Conservation (phyloP, 208 protist genomes). For the Trypanosoma scelopori region DNA sequence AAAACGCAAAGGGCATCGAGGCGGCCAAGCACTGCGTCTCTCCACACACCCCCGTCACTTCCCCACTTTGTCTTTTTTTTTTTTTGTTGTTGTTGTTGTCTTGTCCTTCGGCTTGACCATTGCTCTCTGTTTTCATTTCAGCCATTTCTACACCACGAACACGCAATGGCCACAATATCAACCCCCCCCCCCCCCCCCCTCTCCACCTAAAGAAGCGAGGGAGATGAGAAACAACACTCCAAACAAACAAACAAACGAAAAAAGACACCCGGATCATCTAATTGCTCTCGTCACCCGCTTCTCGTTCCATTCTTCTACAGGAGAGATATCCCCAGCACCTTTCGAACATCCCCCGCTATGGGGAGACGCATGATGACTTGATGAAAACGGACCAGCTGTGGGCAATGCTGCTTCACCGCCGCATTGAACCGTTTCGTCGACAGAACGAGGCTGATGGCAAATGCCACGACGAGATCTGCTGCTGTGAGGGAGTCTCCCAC, state of each 20-base stretch:
- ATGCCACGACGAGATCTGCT: conserved; percentile 53
- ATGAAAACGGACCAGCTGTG: conserved; percentile 42
- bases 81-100: background rate
- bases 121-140: background rate
- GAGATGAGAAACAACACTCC: no score
- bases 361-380: conserved; percentile 55
- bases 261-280: no score
- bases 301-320: conserved; percentile 1
- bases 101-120: no score
- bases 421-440: conserved; percentile 23
- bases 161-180: background rate
- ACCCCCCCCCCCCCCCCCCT: no score
- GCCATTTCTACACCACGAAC: background rate
- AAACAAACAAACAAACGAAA: no score
- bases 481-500: conserved; percentile 75
- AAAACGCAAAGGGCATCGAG: no score
- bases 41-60: background rate
- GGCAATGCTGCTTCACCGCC: conserved; percentile 27
- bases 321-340: conserved; percentile 40
- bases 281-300: conserved; percentile 25
- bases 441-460: conserved; percentile 42
- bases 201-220: no score
- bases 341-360: conserved; percentile 54
- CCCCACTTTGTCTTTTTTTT: background rate
- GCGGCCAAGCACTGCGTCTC: background rate